Evolutionary conservation across 192 early-diverging fungal genomes (phyloP).

Genomic region (Ambispora gerdemannii): DNA sequence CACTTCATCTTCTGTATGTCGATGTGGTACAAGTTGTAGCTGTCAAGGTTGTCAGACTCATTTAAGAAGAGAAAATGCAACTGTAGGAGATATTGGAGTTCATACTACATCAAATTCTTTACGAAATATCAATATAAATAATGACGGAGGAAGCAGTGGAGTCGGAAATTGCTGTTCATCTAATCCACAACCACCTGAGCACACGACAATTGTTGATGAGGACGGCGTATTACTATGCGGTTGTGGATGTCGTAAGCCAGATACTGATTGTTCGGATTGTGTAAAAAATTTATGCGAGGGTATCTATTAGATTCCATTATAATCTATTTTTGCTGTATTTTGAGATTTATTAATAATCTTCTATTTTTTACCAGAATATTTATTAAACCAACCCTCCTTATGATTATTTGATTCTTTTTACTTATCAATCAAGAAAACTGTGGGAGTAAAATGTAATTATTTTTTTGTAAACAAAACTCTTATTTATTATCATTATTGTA

Average conservation of each 20-base stretch:
- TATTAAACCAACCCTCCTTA: conserved; percentile 1
- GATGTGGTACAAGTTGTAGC: conserved; percentile 40
- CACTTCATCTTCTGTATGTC: no score
- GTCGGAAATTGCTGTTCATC: not conserved
- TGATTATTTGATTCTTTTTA: not conserved
- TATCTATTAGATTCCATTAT: conserved; percentile 6
- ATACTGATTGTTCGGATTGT: conserved; percentile 52
- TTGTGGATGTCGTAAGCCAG: conserved; percentile 56
- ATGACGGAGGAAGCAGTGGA: no score
- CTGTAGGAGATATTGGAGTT: conserved; percentile 26
- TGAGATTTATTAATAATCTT: not conserved
- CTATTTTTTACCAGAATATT: not conserved
- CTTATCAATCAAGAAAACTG: not conserved
- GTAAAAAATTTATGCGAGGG: conserved; percentile 50
- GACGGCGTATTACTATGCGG: conserved; percentile 56
- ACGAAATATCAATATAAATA: not conserved
- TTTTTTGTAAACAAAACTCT: no score
- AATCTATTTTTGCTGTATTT: not conserved
- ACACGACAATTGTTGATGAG: conserved; percentile 32
- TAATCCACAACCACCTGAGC: conserved; percentile 9
- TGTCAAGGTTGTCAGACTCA: conserved; percentile 44
- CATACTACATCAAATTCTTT: not conserved
- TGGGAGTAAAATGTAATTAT: no score
- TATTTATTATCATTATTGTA: no score
- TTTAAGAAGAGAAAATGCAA: conserved; percentile 33